Evolutionary conservation across 2,329 filamentous ascomycete species (phyloP).

Genomic region (Aspergillus neotritici): DNA sequence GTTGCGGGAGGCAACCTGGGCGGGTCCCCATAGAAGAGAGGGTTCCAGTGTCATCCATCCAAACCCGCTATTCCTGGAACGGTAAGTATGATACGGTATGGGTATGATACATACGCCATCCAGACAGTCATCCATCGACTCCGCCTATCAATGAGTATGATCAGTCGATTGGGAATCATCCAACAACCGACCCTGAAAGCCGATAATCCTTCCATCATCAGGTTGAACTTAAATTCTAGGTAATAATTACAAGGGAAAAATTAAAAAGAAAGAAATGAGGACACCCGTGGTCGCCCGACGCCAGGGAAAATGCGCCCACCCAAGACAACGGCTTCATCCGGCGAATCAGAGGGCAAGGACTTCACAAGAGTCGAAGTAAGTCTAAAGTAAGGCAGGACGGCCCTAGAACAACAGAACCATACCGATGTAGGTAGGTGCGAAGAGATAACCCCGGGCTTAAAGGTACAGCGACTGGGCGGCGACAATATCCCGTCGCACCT

Average conservation of each 20-base stretch:
- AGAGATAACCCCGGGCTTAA: constrained; percentile 41
- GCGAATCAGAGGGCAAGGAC: not conserved
- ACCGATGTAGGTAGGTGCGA: constrained; percentile 3
- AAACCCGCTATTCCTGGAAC: not conserved
- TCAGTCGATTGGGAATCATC: not conserved
- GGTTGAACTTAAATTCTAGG: too few relatives aligned
- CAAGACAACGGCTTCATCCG: constrained; percentile 6
- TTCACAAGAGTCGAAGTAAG: not conserved
- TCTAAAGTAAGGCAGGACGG: not conserved
- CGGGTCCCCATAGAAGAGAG: constrained; percentile 1
- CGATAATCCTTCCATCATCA: not conserved
- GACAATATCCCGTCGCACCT: constrained; percentile 89
- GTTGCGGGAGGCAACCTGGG: constrained; percentile 36
- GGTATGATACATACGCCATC: too few relatives aligned
- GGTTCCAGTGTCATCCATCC: not conserved
- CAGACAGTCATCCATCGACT: too few relatives aligned
- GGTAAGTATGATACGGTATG: too few relatives aligned
- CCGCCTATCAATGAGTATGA: not conserved
- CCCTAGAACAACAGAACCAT: not conserved
- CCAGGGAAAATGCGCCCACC: constrained; percentile 18
- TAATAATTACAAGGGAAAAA: not conserved
- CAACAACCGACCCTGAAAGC: not conserved
- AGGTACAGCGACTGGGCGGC: constrained; percentile 90
- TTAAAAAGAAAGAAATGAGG: constrained; percentile 1
- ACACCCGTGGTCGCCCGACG: constrained; percentile 14